A percentile compares a stretch with the other conserved stretches of the same genome.
These are phyloP conservation scores for Diaporthe humulicola DNA, from an alignment of 2,329 filamentous ascomycete species.

Conservation along the genomic window DNA sequence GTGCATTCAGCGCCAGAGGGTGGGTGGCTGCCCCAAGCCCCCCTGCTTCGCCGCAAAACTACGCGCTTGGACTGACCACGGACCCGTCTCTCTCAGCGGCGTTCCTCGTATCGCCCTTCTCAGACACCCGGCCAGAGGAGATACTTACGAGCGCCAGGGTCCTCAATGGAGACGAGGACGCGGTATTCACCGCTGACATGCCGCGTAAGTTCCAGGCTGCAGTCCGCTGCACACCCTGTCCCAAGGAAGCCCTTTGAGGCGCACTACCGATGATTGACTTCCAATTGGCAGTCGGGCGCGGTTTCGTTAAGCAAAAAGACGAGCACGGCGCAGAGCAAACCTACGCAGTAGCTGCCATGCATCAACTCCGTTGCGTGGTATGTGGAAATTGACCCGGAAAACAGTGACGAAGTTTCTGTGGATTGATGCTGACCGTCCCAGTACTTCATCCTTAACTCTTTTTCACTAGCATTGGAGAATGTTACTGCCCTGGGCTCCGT, in stretches of 20 bases:
- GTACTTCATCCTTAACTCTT: not conserved
- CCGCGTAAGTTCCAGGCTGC: not conserved
- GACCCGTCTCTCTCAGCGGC: not conserved
- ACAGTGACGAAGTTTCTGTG: too few relatives aligned
- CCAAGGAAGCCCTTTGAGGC: too few relatives aligned
- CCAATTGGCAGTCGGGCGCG: not conserved
- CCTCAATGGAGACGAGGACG: not conserved
- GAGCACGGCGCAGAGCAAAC: constrained; percentile 2
- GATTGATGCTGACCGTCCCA: not conserved
- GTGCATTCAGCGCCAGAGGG: constrained; percentile 22
- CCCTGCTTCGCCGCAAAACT: not conserved
- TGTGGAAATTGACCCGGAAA: not conserved
- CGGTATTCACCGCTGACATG: constrained; percentile 9
- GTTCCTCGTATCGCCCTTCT: constrained; percentile 19
- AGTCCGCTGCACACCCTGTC: not conserved
- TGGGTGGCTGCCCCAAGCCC: constrained; percentile 3
- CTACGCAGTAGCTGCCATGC: constrained; percentile 19
- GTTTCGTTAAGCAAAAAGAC: constrained; percentile 14
- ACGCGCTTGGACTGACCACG: constrained; percentile 21
- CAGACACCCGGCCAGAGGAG: constrained; percentile 2
- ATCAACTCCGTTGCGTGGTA: constrained; percentile 20
- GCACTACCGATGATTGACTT: not conserved
- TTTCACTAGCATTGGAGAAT: constrained; percentile 11
- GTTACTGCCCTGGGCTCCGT: not conserved
- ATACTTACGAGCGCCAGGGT: constrained; percentile 9